These are phyloP conservation scores for Margaritispora aquatica DNA, from an alignment of 495 filamentous ascomycete genomes.

Conservation along the genomic window DNA sequence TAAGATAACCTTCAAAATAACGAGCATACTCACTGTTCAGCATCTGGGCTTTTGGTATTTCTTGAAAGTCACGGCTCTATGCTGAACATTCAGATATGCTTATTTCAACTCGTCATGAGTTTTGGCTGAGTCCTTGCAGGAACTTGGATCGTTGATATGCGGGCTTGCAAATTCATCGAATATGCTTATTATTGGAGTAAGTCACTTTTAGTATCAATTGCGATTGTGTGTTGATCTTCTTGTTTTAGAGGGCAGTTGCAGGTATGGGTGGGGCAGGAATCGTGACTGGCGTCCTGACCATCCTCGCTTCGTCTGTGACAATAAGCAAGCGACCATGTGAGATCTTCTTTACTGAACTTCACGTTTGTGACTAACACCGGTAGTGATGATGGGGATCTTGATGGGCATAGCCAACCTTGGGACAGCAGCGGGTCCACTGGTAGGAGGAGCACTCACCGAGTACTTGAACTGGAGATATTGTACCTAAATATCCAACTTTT, in stretches of 20 bases:
- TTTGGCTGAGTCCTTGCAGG: conserved; percentile 40
- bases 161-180: conserved; percentile 41
- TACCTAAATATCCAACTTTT: conserved; percentile 9
- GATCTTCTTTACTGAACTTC: neutral
- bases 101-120: conserved; percentile 41
- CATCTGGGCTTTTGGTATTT: neutral
- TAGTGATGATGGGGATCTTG: neutral
- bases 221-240: no score
- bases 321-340: conserved; percentile 36
- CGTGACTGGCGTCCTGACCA: conserved; percentile 43
- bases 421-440: conserved; percentile 41
- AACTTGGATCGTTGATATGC: conserved; percentile 48
- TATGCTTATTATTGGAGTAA: conserved; percentile 50
- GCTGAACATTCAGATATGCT: conserved; percentile 27
- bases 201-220: no score
- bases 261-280: conserved; percentile 40
- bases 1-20: no score
- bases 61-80: neutral
- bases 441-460: conserved; percentile 60
- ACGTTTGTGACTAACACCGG: neutral
- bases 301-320: conserved; percentile 40
- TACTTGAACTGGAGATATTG: conserved; percentile 43
- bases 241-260: conserved; percentile 45
- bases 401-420: conserved; percentile 33
- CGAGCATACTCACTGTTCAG: conserved; percentile 31